These are phyloP conservation scores for Xylaria bambusicola DNA, from an alignment of 495 filamentous ascomycete species.

Conservation along the genomic window DNA sequence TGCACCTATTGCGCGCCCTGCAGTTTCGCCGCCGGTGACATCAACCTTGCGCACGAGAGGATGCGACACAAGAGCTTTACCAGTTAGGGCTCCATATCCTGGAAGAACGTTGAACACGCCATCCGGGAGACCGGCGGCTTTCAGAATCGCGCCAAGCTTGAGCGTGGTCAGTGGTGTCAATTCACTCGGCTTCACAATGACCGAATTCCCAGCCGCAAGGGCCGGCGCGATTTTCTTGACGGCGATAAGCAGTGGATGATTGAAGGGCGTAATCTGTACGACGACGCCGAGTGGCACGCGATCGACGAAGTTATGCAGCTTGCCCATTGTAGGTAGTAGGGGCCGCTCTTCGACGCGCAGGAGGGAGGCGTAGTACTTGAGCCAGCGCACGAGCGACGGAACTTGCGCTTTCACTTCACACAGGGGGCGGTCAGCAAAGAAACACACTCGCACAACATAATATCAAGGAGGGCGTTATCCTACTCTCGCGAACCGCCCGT, in stretches of 20 bases:
- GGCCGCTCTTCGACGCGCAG: conserved; percentile 61
- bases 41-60: conserved; percentile 61
- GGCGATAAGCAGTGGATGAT: conserved; percentile 65
- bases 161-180: conserved; percentile 61
- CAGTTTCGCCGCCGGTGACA: conserved; percentile 58
- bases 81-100: conserved; percentile 56
- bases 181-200: conserved; percentile 64
- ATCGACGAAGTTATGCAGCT: conserved; percentile 62
- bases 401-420: conserved; percentile 61
- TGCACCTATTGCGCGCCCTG: conserved; percentile 48
- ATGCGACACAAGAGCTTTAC: conserved; percentile 55
- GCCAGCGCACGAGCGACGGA: conserved; percentile 62
- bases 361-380: conserved; percentile 63
- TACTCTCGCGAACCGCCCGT: conserved; percentile 59
- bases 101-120: conserved; percentile 61
- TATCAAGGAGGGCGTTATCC: not conserved
- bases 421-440: not conserved
- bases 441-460: too few relatives aligned
- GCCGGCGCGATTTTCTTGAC: conserved; percentile 64
- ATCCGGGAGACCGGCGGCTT: conserved; percentile 56
- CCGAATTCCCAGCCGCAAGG: conserved; percentile 62
- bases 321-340: conserved; percentile 61
- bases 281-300: conserved; percentile 64
- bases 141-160: conserved; percentile 51
- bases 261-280: conserved; percentile 66